Base-by-base conservation (phyloP, 192 early-diverging fungal species). In the Coemansia sp. region DNA sequence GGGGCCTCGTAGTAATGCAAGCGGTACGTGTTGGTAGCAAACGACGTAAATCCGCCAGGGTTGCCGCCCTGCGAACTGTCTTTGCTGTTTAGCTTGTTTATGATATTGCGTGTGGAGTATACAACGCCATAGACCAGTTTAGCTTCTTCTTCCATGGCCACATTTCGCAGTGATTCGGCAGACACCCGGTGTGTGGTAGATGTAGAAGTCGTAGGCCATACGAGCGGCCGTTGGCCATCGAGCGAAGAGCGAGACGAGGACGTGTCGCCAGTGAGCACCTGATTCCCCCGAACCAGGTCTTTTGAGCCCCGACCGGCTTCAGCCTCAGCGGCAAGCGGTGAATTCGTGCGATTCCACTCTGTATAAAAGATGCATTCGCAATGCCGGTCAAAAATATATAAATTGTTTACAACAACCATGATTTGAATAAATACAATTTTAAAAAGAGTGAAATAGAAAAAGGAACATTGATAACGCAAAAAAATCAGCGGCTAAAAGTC, bases 41-140 rank as follows among this genome's bases (percentile, higher is more conserved):
- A 95, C 1, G 71, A 73, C 61, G 67, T 63, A 38, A 79, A 79
- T 12, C 76, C 76, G 3, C 76, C 76, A 0, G 67, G 71, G 35
- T 79, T 79, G 12, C 76, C 76, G 13, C 76, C 76, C 27, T 61
- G 66, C 6, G 71, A 57, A 5, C 62, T 38, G 26, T 74, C 68
- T 39, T 70, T 77, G 49, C 70, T 69, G 66, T 82, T 86, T 2
- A 97, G 82, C 68, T 97, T 96, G 57, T 82, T 85, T 50, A 94
- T 89, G 18, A 96, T 86, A 65, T 97, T 98, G 53, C 90, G 81
- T 27, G 95, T 83, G 12, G 93, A 94, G 53, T 89, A 92, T 13
- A 95, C 87, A n/a, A 95, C 93, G 61, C 96, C 96, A 68, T 97
- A 98, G 16, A 98, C 93, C 16, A 98, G 85, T 70, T 98, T 98